Conservation (phyloP, 768 basidiomycete genomes). For the Auriscalpium orientale region DNA sequence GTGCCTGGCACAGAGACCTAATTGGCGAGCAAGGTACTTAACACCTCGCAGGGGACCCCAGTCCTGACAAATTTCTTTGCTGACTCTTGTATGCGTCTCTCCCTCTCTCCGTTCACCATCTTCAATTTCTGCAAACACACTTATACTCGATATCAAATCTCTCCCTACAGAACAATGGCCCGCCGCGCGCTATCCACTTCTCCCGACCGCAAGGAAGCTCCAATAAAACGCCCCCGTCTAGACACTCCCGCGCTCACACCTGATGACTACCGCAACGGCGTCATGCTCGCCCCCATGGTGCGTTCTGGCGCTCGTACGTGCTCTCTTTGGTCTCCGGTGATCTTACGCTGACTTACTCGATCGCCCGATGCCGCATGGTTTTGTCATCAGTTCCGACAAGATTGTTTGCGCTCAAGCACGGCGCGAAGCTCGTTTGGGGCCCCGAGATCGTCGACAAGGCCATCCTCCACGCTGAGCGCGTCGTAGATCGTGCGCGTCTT, state of each 20-base stretch:
- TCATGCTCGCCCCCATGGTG: constrained; percentile 99
- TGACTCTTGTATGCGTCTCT: no score
- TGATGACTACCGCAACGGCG: constrained; percentile 79
- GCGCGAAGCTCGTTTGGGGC: constrained; percentile 91
- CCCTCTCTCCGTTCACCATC: no score
- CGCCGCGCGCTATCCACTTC: constrained; percentile 13
- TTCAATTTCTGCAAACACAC: no score
- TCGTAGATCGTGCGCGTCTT: constrained; percentile 68
- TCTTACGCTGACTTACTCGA: constrained; percentile 3
- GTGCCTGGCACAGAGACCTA: no score
- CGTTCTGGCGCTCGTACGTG: constrained; percentile 80
- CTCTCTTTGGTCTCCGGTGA: constrained; percentile 10
- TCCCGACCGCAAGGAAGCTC: neutral
- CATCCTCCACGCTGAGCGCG: constrained; percentile 75
- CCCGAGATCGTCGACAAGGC: constrained; percentile 97
- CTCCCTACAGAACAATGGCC: neutral
- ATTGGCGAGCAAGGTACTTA: no score
- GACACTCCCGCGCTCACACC: constrained; percentile 37
- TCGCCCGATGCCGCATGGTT: neutral
- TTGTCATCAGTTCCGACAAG: constrained; percentile 66
- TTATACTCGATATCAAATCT: no score
- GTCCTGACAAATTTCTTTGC: no score
- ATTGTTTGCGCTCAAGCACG: constrained; percentile 82
- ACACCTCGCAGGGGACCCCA: no score
- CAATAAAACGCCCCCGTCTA: constrained; percentile 8